Conservation (phyloP, 495 filamentous ascomycete genomes). For the Astrothelium subdiscretum region DNA sequence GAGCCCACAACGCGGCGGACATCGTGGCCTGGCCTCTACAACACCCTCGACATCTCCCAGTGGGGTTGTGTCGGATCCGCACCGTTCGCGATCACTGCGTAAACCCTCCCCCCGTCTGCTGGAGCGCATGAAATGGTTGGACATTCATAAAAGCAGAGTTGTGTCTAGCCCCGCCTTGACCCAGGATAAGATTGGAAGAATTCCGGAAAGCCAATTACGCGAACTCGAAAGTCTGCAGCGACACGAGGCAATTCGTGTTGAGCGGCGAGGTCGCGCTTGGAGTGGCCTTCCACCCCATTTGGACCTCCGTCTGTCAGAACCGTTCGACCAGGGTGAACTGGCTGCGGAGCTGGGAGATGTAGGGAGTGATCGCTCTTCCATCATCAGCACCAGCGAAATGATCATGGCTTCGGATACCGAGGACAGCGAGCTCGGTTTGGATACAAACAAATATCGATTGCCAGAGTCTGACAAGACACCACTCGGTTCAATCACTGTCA, state of each 20-base stretch:
- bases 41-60: neutral
- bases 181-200: slow-evolving; percentile 50
- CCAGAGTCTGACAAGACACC: slow-evolving; percentile 50
- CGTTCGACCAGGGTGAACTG: neutral
- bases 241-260: slow-evolving; percentile 15
- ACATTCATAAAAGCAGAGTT: slow-evolving; percentile 39
- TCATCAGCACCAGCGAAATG: slow-evolving; percentile 26
- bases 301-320: slow-evolving; percentile 9
- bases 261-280: slow-evolving; percentile 21
- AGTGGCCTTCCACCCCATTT: slow-evolving; percentile 11
- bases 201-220: slow-evolving; percentile 61
- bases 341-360: slow-evolving; percentile 15
- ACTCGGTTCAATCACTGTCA: slow-evolving; percentile 2
- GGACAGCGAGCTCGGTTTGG: slow-evolving; percentile 37
- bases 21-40: neutral
- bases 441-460: slow-evolving; percentile 53
- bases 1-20: neutral
- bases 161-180: slow-evolving; percentile 25
- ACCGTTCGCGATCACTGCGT: slow-evolving; percentile 18
- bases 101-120: slow-evolving; percentile 63
- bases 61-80: neutral
- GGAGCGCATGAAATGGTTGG: slow-evolving; percentile 63
- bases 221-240: slow-evolving; percentile 27
- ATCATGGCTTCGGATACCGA: slow-evolving; percentile 30
- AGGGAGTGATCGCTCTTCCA: slow-evolving; percentile 27